phyloP scores from a whole-genome alignment of 2,329 filamentous ascomycete genomes.

The Exophiala bonariae region DNA sequence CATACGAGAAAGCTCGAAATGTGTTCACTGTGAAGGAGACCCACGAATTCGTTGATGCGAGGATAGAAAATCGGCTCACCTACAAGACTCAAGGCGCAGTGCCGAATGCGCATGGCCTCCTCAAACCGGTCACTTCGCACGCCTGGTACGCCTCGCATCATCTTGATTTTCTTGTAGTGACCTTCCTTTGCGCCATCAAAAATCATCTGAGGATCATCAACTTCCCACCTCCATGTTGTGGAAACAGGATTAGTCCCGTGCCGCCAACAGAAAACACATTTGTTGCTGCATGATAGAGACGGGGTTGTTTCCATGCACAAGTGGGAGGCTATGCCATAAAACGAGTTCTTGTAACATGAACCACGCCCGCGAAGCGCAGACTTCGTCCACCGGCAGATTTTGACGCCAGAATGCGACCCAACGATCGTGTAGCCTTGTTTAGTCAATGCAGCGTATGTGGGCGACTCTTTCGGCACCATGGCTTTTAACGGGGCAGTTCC shows the following conservation, averaged over 20 bases:
- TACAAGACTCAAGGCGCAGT: slow-evolving; percentile 89
- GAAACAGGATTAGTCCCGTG: slow-evolving; percentile 97
- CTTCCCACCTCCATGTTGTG: slow-evolving; percentile 94
- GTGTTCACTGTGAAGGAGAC: slow-evolving; percentile 77
- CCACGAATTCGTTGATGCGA: slow-evolving; percentile 89
- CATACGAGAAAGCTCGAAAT: slow-evolving; percentile 96
- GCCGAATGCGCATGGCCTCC: slow-evolving; percentile 88
- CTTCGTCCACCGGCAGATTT: slow-evolving; percentile 98
- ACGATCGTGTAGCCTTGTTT: slow-evolving; percentile 97
- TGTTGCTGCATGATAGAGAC: slow-evolving; percentile 93
- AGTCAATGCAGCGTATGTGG: slow-evolving; percentile 83
- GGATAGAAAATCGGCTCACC: slow-evolving; percentile 99
- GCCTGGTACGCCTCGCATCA: slow-evolving; percentile 90
- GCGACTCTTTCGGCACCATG: slow-evolving; percentile 91
- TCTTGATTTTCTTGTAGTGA: slow-evolving; percentile 97
- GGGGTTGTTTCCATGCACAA: slow-evolving; percentile 98
- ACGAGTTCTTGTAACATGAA: slow-evolving; percentile 96
- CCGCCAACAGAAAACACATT: slow-evolving; percentile 98
- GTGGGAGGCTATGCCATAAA: slow-evolving; percentile 95
- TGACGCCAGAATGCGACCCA: slow-evolving; percentile 92
- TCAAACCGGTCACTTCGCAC: slow-evolving; percentile 88
- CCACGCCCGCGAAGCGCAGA: slow-evolving; percentile 89
- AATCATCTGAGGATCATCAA: slow-evolving; percentile 86
- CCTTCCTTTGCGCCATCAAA: slow-evolving; percentile 86
- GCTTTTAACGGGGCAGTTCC: slow-evolving; percentile 63